A percentile compares a stretch with the other conserved stretches of the same genome.
phyloP scores from a whole-genome alignment of 1,139 yeast species.

The Diutina neorugosa region DNA sequence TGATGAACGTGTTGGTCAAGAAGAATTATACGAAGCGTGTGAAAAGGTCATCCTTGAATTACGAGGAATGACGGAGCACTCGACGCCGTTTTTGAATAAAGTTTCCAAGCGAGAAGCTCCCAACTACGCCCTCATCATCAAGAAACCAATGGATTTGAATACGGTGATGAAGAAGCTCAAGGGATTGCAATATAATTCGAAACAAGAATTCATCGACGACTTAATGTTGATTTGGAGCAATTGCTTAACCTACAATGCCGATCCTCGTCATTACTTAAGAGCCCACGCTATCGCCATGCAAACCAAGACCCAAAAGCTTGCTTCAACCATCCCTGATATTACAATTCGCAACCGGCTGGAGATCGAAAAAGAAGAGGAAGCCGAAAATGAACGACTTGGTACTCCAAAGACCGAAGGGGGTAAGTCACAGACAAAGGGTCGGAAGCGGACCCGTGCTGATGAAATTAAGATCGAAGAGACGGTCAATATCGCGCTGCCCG shows the following conservation, averaged over 20 bases:
- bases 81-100: slow-evolving; percentile 88
- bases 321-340: slow-evolving; percentile 84
- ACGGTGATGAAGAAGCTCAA: slow-evolving; percentile 88
- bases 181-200: slow-evolving; percentile 66
- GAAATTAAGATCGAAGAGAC: slow-evolving; percentile 17
- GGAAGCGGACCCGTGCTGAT: slow-evolving; percentile 29
- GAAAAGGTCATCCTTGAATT: slow-evolving; percentile 88
- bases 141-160: slow-evolving; percentile 92
- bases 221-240: slow-evolving; percentile 91
- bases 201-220: slow-evolving; percentile 85
- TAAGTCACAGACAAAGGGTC: slow-evolving; percentile 29
- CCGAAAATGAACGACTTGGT: slow-evolving; percentile 8
- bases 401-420: slow-evolving; percentile 9
- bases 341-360: slow-evolving; percentile 71
- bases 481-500: neutral
- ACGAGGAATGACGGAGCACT: slow-evolving; percentile 89
- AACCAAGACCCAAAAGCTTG: slow-evolving; percentile 62
- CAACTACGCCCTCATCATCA: slow-evolving; percentile 79
- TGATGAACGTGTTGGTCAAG: slow-evolving; percentile 92
- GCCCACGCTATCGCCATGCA: slow-evolving; percentile 96
- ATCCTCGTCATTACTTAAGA: slow-evolving; percentile 84
- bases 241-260: slow-evolving; percentile 86
- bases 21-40: slow-evolving; percentile 92
- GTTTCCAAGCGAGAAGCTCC: slow-evolving; percentile 98
- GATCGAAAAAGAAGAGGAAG: slow-evolving; percentile 65